Base-by-base conservation (phyloP, 768 basidiomycete genomes). In the Nidularia sp. region DNA sequence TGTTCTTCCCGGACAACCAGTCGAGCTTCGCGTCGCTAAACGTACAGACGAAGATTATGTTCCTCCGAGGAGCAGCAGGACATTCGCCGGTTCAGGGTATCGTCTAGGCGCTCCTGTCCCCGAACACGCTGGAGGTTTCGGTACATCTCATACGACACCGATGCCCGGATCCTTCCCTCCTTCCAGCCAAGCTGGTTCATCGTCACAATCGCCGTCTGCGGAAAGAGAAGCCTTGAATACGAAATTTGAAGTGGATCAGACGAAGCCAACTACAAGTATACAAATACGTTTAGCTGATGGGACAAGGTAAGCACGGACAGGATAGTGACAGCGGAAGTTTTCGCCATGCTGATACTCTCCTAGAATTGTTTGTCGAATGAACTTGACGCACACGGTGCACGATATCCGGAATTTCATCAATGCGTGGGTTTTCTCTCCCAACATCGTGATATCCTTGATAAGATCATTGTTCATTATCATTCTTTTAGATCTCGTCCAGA, bases 241-340 rank as follows among this genome's bases (percentile, higher is more conserved):
- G 8, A 70, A 71, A 50, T 96, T 94, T 62, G 83, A 88, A 65
- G 91, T 98, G 6, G 93, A 98, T 63, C 81, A 82, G 66, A 79
- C 71, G 12, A 74, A 79, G 66, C 95, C 96, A 4, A 88, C 85
- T 45, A 97, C 95, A 41, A 91, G 84, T 66, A 76, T 98, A 8
- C 97, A 98, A 72, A 80, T 98, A 52, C 77, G 97, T 50, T 63
- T 98, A 50, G 91, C 90, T 7, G 94, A 96, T 68, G 96, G 96
- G 6, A 90, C 92, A 13, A 91, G 91, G 60, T 29, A 29, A 29
- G 2, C 25, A 29, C 2, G 25, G 25, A 29, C 25, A 29, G 25
- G 25, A 4, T 2, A 2, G 25, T 29, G 25, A 29, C 25, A 29
- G 25, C 2, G 25, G 25, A 29, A 29, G 25, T 29, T 29, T 29